A percentile compares a stretch with the other conserved stretches of the same genome.
Evolutionary conservation across 2,329 filamentous ascomycete genomes (phyloP).

Genomic region (Botrytis elliptica): DNA sequence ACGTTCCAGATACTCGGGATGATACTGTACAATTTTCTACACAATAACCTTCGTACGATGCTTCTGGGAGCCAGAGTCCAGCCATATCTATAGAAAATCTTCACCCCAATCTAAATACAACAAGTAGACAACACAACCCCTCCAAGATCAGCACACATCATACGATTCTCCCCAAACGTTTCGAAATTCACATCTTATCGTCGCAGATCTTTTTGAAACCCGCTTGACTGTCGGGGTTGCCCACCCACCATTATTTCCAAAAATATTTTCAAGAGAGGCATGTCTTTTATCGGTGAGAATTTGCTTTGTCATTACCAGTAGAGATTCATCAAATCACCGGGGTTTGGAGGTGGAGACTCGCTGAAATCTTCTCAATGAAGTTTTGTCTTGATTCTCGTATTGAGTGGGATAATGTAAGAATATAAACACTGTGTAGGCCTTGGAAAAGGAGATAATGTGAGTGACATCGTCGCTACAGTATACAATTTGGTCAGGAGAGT

Average conservation of each 20-base stretch:
- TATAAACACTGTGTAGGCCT: neutral
- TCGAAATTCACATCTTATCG: neutral
- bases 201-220: neutral
- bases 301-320: neutral
- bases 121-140: neutral
- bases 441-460: neutral
- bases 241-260: neutral
- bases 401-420: neutral
- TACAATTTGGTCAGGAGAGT: neutral
- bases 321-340: neutral
- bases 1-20: neutral
- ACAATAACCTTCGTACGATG: neutral
- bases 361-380: neutral
- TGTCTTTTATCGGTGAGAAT: neutral
- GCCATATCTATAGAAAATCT: neutral
- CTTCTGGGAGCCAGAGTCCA: neutral
- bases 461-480: neutral
- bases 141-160: neutral
- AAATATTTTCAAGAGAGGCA: neutral
- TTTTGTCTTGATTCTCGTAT: neutral
- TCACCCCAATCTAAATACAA: neutral
- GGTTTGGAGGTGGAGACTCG: neutral
- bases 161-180: neutral
- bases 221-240: neutral
- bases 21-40: neutral